phyloP scores from a whole-genome alignment of 768 basidiomycete species.

The Auricularia cornea region DNA sequence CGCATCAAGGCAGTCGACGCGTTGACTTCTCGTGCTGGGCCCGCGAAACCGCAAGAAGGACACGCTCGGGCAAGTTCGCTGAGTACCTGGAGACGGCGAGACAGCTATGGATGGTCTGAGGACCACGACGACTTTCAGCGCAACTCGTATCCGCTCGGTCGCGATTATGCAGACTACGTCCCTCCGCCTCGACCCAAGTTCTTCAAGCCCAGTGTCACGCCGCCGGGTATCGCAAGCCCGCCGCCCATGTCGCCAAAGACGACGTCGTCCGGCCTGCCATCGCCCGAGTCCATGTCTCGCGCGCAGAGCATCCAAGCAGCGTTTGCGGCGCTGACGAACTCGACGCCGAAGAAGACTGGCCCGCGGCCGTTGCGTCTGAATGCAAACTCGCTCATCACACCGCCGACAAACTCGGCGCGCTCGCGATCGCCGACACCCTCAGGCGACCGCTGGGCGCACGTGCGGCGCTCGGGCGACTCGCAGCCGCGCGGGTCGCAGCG shows the following conservation, averaged over 20 bases:
- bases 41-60: not conserved
- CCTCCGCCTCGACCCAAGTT: not conserved
- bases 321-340: slow-evolving; percentile 31
- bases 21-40: not conserved
- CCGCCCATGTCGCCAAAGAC: not conserved
- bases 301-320: slow-evolving; percentile 20
- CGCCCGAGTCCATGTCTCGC: not conserved
- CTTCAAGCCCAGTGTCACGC: slow-evolving; percentile 1
- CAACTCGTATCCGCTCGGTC: not conserved
- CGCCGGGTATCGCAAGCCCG: not conserved
- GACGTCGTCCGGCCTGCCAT: not conserved
- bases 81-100: not conserved
- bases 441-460: not conserved
- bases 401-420: slow-evolving; percentile 8
- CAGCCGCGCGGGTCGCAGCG: not conserved
- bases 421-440: not conserved
- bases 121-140: not conserved
- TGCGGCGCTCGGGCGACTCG: not conserved
- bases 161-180: not conserved
- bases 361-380: slow-evolving; percentile 62
- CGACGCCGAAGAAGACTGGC: slow-evolving; percentile 37
- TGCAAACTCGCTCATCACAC: slow-evolving; percentile 39
- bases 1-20: slow-evolving; percentile 42
- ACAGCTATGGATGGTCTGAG: not conserved
- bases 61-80: not conserved